These are phyloP conservation scores for Geranium rotundifolium DNA, from an alignment of 345 rosid species.

Conservation along the genomic window DNA sequence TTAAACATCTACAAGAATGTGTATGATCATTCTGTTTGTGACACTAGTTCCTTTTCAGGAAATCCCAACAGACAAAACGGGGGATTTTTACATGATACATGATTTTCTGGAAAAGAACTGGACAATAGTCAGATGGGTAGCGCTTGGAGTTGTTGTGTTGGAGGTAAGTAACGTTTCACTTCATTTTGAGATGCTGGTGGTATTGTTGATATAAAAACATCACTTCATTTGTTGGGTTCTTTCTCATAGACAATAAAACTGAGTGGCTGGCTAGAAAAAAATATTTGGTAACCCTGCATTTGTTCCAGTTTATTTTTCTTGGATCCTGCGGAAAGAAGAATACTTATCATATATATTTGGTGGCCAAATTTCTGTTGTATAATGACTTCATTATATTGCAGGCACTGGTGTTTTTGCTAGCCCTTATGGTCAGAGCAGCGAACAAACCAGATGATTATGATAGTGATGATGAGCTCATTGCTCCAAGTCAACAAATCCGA, in stretches of 20 bases:
- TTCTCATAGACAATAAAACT: no score
- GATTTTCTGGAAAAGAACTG: constrained; percentile 70
- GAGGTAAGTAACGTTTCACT: constrained; percentile 41
- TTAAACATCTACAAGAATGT: constrained; percentile 2
- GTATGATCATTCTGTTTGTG: constrained; percentile 2
- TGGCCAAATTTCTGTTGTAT: no score
- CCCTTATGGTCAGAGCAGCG: constrained; percentile 66
- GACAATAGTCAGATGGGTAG: constrained; percentile 77
- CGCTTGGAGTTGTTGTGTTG: constrained; percentile 72
- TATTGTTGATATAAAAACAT: not conserved
- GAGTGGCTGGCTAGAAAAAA: no score
- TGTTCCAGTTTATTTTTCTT: no score
- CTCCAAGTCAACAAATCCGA: constrained; percentile 63
- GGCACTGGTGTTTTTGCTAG: constrained; percentile 74
- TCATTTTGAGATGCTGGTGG: not conserved
- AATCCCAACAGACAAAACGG: constrained; percentile 73
- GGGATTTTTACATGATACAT: constrained; percentile 59
- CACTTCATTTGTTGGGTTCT: not conserved
- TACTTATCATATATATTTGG: no score
- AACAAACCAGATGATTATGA: constrained; percentile 72
- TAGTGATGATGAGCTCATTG: constrained; percentile 80
- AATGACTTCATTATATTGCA: constrained; percentile 15
- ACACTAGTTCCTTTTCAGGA: constrained; percentile 32
- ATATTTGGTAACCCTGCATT: no score
- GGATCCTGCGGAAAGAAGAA: no score